Conservation (phyloP, 2,329 filamentous ascomycete genomes). For the Claviceps sp. region DNA sequence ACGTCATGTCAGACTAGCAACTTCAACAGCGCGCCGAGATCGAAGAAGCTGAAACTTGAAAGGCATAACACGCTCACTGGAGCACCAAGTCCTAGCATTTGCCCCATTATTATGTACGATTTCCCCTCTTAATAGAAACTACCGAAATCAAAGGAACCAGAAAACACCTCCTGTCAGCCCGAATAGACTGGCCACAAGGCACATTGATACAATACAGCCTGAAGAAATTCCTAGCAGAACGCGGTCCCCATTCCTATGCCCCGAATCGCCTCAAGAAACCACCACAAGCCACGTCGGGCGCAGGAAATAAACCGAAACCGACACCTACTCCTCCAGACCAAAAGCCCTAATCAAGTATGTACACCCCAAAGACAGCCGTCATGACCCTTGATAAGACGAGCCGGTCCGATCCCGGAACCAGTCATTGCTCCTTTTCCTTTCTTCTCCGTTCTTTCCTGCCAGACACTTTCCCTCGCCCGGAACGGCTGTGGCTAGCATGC, state of each 20-base stretch:
- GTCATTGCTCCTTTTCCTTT: neutral
- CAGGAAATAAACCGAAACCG: constrained; percentile 1
- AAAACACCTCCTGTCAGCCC: constrained; percentile 3
- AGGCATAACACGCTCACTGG: neutral
- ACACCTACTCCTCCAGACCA: neutral
- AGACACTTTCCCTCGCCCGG: neutral
- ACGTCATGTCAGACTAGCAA: neutral
- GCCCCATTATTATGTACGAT: constrained; percentile 3
- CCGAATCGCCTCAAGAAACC: constrained; percentile 1
- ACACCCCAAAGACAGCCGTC: neutral
- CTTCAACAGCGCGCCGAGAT: neutral
- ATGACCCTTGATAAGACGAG: neutral
- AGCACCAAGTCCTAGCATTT: neutral
- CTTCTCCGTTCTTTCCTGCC: neutral
- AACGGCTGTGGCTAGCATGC: neutral
- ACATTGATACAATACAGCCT: neutral
- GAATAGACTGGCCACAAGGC: neutral
- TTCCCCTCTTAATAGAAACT: neutral
- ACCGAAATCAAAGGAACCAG: neutral
- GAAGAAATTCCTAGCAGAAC: neutral
- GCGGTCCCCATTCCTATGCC: neutral
- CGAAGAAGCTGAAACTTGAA: too few relatives aligned
- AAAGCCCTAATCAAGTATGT: neutral
- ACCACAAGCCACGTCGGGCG: neutral
- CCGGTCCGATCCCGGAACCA: neutral